phyloP scores from a whole-genome alignment of 257 asterid genomes.

The Ilex aquifolium region DNA sequence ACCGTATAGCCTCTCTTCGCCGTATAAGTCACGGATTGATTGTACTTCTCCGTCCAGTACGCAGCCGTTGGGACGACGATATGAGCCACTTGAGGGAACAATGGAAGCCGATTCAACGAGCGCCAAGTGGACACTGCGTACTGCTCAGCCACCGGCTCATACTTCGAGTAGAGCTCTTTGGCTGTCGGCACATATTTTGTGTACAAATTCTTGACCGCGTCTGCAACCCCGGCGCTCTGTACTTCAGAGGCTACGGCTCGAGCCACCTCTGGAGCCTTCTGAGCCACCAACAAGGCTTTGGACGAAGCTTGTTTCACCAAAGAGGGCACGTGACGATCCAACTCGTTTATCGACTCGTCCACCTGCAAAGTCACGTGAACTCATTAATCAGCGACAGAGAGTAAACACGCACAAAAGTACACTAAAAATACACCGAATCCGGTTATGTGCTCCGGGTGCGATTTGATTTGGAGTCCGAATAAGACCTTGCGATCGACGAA shows the following conservation, averaged over 20 bases:
- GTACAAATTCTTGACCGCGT: conserved; percentile 29
- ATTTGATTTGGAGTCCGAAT: no score
- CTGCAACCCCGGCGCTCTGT: conserved; percentile 45
- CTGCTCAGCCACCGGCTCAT: conserved; percentile 60
- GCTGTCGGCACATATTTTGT: conserved; percentile 40
- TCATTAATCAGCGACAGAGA: no score
- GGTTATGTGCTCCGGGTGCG: no score
- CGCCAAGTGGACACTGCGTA: conserved; percentile 59
- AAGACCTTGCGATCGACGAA: conserved; percentile 82
- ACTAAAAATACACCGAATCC: no score
- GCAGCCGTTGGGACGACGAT: conserved; percentile 69
- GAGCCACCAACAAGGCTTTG: conserved; percentile 38
- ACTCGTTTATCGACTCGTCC: conserved; percentile 35
- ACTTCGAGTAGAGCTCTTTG: conserved; percentile 37
- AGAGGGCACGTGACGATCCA: conserved; percentile 50
- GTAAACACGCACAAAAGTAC: no score
- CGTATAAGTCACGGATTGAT: conserved; percentile 34
- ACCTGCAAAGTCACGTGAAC: conserved; percentile 34
- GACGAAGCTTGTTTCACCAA: conserved; percentile 30
- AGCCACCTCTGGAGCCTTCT: conserved; percentile 42
- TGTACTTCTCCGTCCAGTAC: conserved; percentile 75
- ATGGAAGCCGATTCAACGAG: conserved; percentile 48
- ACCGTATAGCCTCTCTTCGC: conserved; percentile 38
- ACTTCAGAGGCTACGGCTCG: conserved; percentile 52
- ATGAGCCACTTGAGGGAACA: conserved; percentile 63